A percentile compares a stretch with the other conserved stretches of the same genome.
phyloP scores from a whole-genome alignment of 2,329 filamentous ascomycete genomes.

The Colletotrichum sp. region DNA sequence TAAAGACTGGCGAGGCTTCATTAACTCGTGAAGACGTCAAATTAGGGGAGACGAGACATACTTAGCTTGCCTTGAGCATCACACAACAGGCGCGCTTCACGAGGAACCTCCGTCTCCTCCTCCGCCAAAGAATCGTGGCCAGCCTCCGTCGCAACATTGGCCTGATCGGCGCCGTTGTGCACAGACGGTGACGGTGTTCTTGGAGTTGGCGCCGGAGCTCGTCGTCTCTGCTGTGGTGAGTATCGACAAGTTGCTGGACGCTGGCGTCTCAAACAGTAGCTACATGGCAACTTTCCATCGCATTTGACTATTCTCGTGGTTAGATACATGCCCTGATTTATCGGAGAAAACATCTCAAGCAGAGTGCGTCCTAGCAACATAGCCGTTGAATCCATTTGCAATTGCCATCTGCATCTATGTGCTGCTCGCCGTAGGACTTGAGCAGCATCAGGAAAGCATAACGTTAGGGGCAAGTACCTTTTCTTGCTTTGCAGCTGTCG shows the following conservation, averaged over 20 bases:
- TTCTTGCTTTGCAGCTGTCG: constrained; percentile 58
- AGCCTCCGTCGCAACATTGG: not conserved
- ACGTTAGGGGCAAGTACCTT: constrained; percentile 29
- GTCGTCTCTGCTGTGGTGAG: constrained; percentile 47
- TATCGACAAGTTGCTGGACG: constrained; percentile 52
- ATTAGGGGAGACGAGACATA: not conserved
- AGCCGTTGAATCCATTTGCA: not conserved
- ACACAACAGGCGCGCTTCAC: constrained; percentile 56
- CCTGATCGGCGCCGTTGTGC: not conserved
- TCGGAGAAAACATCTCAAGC: not conserved
- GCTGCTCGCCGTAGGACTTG: not conserved
- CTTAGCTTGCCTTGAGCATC: constrained; percentile 58
- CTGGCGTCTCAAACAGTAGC: constrained; percentile 51
- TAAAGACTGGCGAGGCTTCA: constrained; percentile 41
- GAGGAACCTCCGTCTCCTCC: constrained; percentile 60
- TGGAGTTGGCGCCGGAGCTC: constrained; percentile 27
- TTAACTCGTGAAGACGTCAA: not conserved
- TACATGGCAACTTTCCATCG: constrained; percentile 58
- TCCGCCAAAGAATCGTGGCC: constrained; percentile 36
- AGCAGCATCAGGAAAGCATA: not conserved
- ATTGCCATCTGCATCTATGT: not conserved
- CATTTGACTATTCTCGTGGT: constrained; percentile 47
- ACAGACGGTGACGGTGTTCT: constrained; percentile 15
- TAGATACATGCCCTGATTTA: not conserved
- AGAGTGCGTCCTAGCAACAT: not conserved